Evolutionary conservation across 1,284 basidiomycete genomes (phyloP), one percentile per base, ranked within the genome.

Genomic region (Cerrena zonata): DNA sequence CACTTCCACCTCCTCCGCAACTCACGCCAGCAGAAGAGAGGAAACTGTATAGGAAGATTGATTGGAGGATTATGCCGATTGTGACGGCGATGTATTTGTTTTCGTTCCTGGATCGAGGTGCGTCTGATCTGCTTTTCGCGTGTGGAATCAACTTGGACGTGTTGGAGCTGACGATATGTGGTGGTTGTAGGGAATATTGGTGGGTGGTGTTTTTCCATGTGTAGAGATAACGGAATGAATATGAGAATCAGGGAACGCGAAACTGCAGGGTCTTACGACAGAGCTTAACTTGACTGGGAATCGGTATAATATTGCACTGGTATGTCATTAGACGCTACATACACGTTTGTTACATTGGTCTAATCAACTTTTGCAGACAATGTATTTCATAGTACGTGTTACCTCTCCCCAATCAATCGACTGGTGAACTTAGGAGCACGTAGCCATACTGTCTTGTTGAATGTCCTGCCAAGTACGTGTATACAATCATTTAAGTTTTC

Each of bases 51-150:
- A 69, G 77, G 54, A 87, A 86, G 67, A 70, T 87, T 22, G 84
- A 87, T 56, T 22, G 72, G 26, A 69, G 79, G 49, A 68, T 86
- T 34, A 77, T 86, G 76, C 83, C 84, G 0, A 84, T 86, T 27
- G 63, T 86, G 18, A 72, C 77, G 18, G 54, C 81, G 42, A 80
- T 86, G 76, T 85, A 85, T 57, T 66, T 86, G 24, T 65, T 80
- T 37, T 79, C 80, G 2, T 86, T 83, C 63, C 66, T 86, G 66
- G 84, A 86, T 58, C 66, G 82, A 72, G 79, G 83, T 78, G 30
- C 5, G 48, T 45, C 3, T 23, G 11, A 5, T 49, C 12, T 26
- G 12, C 4, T 13, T 19, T 7, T 30, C 25, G 23, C 11, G 4
- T 2, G n/a, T n/a, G 19, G 42, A 15, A 24, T 15, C 15, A 12